A percentile compares a stretch with the other conserved stretches of the same genome.
Conservation (phyloP, 2,329 filamentous ascomycete genomes). For the Trichoderma semiorbis region DNA sequence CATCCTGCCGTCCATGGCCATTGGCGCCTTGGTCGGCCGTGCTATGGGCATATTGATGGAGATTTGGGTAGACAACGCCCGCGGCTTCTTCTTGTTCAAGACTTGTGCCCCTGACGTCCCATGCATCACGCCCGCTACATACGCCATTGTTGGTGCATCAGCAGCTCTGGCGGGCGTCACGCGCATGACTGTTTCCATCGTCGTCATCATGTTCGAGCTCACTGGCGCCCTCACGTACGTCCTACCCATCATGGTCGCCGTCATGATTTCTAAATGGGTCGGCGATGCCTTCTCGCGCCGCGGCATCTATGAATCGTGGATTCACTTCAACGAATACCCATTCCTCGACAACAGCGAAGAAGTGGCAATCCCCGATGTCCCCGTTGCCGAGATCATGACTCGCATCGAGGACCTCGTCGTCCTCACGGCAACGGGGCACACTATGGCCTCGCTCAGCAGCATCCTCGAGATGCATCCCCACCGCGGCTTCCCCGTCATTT, state of each 20-base stretch:
- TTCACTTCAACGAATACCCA: constrained; percentile 91
- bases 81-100: constrained; percentile 71
- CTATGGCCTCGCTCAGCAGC: constrained; percentile 68
- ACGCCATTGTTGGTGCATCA: constrained; percentile 93
- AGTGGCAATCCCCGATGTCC: constrained; percentile 75
- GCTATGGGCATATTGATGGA: constrained; percentile 87
- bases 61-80: constrained; percentile 77
- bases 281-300: constrained; percentile 90
- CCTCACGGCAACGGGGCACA: constrained; percentile 83
- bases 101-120: constrained; percentile 80
- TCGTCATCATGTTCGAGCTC: constrained; percentile 99
- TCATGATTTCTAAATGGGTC: constrained; percentile 98
- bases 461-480: constrained; percentile 73
- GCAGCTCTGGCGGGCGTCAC: constrained; percentile 92
- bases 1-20: constrained; percentile 92
- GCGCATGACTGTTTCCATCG: constrained; percentile 94
- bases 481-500: constrained; percentile 89
- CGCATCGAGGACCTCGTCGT: constrained; percentile 85
- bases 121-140: constrained; percentile 91
- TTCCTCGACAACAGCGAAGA: constrained; percentile 90
- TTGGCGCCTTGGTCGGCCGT: constrained; percentile 85
- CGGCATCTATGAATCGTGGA: constrained; percentile 98
- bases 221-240: constrained; percentile 95
- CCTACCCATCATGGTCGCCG: constrained; percentile 96
- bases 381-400: constrained; percentile 88